Percentiles rank a stretch among this genome's conserved stretches.
Conservation (phyloP, 768 basidiomycete genomes). For the Glaciozyma martinii region DNA sequence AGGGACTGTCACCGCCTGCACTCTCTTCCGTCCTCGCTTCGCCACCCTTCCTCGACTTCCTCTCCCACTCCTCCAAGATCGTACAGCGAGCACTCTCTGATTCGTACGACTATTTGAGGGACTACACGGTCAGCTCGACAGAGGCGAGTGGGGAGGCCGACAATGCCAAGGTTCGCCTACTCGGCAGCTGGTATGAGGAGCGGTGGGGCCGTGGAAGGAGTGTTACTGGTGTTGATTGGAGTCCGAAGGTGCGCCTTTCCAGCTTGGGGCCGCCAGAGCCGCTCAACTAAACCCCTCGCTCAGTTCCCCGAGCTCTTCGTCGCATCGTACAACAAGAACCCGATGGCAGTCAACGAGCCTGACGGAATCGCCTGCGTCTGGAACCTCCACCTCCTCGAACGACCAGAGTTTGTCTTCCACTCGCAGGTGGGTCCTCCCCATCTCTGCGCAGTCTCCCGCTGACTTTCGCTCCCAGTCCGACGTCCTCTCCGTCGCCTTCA, state of each 20-base stretch:
- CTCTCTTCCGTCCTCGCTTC: constrained; percentile 68
- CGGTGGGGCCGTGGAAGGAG: constrained; percentile 84
- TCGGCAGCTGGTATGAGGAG: constrained; percentile 91
- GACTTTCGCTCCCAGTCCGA: constrained; percentile 60
- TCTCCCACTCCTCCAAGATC: constrained; percentile 89
- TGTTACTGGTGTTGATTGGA: constrained; percentile 96
- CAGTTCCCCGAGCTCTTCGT: constrained; percentile 93
- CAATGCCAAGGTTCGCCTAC: constrained; percentile 76
- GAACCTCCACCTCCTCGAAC: constrained; percentile 89
- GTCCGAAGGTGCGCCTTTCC: constrained; percentile 62
- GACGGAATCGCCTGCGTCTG: constrained; percentile 95
- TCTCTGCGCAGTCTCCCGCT: constrained; percentile 8
- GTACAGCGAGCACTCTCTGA: constrained; percentile 91
- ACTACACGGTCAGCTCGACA: constrained; percentile 70
- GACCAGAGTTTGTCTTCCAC: constrained; percentile 97
- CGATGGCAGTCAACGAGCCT: constrained; percentile 83
- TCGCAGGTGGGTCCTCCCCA: constrained; percentile 61
- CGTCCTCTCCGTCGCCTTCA: constrained; percentile 91
- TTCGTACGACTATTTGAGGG: constrained; percentile 89
- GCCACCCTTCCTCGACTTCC: constrained; percentile 85
- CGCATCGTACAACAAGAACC: constrained; percentile 96
- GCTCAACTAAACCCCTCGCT: not conserved
- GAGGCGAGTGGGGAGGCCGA: constrained; percentile 70
- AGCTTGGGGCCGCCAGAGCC: not conserved
- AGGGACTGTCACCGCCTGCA: constrained; percentile 83